Evolutionary conservation across 2,329 filamentous ascomycete genomes (phyloP).

Genomic region (Diplodia scrobiculata): DNA sequence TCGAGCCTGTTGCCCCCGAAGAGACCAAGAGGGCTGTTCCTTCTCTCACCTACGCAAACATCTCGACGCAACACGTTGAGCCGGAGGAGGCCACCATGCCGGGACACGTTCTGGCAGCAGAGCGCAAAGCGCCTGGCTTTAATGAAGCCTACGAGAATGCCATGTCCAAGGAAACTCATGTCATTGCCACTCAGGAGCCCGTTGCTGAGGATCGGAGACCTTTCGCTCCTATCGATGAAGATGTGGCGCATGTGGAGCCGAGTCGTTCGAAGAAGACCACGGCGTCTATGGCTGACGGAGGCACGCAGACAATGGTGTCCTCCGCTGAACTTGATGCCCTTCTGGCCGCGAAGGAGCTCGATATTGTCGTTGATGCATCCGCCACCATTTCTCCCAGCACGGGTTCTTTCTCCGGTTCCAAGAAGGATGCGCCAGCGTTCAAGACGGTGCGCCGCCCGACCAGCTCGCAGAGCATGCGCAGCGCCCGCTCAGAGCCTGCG

Average conservation of each 20-base stretch:
- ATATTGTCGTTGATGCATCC: slow-evolving; percentile 17
- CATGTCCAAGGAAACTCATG: slow-evolving; percentile 24
- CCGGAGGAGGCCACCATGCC: slow-evolving; percentile 39
- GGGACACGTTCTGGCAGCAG: slow-evolving; percentile 10
- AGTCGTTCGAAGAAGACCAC: slow-evolving; percentile 23
- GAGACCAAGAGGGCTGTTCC: slow-evolving; percentile 20
- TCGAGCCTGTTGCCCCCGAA: slow-evolving; percentile 36
- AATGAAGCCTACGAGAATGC: slow-evolving; percentile 12
- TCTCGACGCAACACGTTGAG: slow-evolving; percentile 38
- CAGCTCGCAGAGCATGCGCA: slow-evolving; percentile 70
- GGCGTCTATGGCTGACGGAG: slow-evolving; percentile 47
- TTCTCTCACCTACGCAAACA: slow-evolving; percentile 36
- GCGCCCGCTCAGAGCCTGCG: slow-evolving; percentile 51
- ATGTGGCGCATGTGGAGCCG: slow-evolving; percentile 11
- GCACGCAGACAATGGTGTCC: slow-evolving; percentile 82
- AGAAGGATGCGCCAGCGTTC: slow-evolving; percentile 14
- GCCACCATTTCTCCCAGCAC: slow-evolving; percentile 40
- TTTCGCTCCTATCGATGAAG: neutral
- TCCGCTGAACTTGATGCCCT: slow-evolving; percentile 77
- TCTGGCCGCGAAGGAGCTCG: slow-evolving; percentile 55
- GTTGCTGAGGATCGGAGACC: neutral
- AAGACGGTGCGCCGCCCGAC: slow-evolving; percentile 61
- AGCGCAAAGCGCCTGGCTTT: slow-evolving; percentile 3
- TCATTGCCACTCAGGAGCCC: slow-evolving; percentile 14
- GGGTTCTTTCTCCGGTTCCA: slow-evolving; percentile 3